Percentiles rank a stretch among this genome's conserved stretches.
Conservation (phyloP, 352 stramenopile species). For the Saprolegnia diclina region DNA sequence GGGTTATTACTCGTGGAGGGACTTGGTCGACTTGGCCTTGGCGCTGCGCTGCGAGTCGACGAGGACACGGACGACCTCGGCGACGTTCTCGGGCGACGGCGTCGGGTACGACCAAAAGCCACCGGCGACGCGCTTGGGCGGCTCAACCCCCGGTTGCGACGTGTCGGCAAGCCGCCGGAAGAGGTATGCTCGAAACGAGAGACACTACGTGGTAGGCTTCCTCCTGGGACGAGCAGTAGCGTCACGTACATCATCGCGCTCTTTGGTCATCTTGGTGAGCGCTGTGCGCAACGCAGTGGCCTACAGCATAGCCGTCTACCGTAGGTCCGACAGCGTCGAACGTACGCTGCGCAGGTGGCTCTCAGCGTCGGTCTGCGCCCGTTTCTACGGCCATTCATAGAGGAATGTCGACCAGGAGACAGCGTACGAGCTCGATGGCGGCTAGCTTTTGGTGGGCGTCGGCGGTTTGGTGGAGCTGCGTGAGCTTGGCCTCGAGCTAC, state of each 20-base stretch:
- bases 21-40: not conserved
- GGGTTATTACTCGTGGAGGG: not conserved
- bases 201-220: not conserved
- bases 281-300: not conserved
- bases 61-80: constrained; percentile 32
- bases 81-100: constrained; percentile 34
- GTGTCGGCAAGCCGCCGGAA: constrained; percentile 31
- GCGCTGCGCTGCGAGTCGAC: not conserved
- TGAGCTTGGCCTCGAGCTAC: not conserved
- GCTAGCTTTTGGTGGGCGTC: not conserved
- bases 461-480: not conserved
- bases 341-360: not conserved
- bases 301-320: not conserved
- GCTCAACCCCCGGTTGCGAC: constrained; percentile 31
- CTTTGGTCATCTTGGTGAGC: not conserved
- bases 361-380: not conserved
- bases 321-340: not conserved
- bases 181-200: not conserved
- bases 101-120: constrained; percentile 37
- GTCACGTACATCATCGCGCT: not conserved
- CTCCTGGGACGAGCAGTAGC: too few species aligned
- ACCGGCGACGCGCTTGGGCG: constrained; percentile 36
- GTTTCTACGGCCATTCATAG: not conserved
- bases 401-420: not conserved
- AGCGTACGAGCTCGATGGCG: not conserved